Evolutionary conservation across 2,329 filamentous ascomycete genomes (phyloP).

Genomic region (Lecanoromycetidae sp.): DNA sequence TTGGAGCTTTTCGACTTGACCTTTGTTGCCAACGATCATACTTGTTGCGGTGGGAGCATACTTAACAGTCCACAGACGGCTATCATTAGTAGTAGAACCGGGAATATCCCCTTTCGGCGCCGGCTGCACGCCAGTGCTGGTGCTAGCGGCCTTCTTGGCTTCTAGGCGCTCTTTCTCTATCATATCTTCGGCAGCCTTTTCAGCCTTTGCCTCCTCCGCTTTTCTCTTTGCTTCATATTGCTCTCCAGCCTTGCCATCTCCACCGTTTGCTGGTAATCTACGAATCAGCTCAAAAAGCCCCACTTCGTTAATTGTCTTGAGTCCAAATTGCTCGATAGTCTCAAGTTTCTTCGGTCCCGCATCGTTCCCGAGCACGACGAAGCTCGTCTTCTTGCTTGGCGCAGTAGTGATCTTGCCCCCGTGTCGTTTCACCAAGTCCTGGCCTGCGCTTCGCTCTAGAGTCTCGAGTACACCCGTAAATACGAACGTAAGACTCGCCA

Average conservation of each 20-base stretch:
- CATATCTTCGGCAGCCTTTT: conserved; percentile 70
- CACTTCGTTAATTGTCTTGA: conserved; percentile 91
- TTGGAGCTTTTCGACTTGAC: conserved; percentile 77
- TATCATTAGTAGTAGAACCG: conserved; percentile 34
- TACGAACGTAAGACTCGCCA: conserved; percentile 81
- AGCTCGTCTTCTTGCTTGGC: conserved; percentile 88
- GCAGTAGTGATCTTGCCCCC: conserved; percentile 78
- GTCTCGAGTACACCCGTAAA: conserved; percentile 81
- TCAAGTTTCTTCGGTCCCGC: conserved; percentile 86
- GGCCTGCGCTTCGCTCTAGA: conserved; percentile 72
- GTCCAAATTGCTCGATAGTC: conserved; percentile 65
- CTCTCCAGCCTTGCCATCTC: conserved; percentile 74
- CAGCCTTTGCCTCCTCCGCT: conserved; percentile 71
- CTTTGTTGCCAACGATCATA: conserved; percentile 94
- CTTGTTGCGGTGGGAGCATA: conserved; percentile 76
- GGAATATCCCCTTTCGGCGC: background rate
- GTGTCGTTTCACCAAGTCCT: conserved; percentile 78
- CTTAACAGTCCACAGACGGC: conserved; percentile 82
- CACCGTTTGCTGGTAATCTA: conserved; percentile 70
- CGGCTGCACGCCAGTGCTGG: conserved; percentile 5
- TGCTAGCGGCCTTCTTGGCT: conserved; percentile 40
- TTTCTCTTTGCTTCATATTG: conserved; percentile 75
- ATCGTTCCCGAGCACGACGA: conserved; percentile 80
- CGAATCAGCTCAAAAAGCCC: conserved; percentile 80
- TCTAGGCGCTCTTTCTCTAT: conserved; percentile 56